A percentile compares a stretch with the other conserved stretches of the same genome.
Conservation (phyloP, 1,284 basidiomycete genomes). For the Irpex lacteus region DNA sequence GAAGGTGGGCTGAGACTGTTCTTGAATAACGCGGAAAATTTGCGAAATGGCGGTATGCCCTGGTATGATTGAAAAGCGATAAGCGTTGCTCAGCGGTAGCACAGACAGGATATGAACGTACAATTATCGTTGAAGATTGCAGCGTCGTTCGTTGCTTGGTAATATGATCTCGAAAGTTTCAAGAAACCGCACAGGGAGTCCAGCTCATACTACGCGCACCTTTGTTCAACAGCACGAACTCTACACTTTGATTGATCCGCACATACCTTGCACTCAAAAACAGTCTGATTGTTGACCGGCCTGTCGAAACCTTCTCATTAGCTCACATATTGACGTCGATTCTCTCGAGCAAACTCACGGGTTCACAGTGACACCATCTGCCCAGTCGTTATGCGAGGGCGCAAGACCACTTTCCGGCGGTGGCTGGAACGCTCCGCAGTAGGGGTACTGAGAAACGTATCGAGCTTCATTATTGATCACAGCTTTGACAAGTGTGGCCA, state of each 20-base stretch:
- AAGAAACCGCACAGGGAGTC: slow-evolving; percentile 75
- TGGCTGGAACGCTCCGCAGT: slow-evolving; percentile 76
- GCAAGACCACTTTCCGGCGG: slow-evolving; percentile 67
- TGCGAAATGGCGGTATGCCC: slow-evolving; percentile 70
- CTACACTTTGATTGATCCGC: not conserved
- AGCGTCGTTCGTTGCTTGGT: slow-evolving; percentile 61
- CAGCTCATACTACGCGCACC: slow-evolving; percentile 59
- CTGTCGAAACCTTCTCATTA: slow-evolving; percentile 29
- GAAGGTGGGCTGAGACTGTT: slow-evolving; percentile 73
- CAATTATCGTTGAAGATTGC: slow-evolving; percentile 74
- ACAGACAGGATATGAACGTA: slow-evolving; percentile 26
- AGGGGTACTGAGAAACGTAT: slow-evolving; percentile 70
- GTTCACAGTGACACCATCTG: slow-evolving; percentile 63
- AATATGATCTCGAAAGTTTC: slow-evolving; percentile 73
- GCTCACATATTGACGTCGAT: not conserved
- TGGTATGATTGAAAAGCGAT: slow-evolving; percentile 24
- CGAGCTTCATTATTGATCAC: slow-evolving; percentile 77
- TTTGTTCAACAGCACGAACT: not conserved
- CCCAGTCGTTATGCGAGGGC: slow-evolving; percentile 62
- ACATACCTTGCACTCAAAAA: slow-evolving; percentile 74
- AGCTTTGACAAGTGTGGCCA: slow-evolving; percentile 65
- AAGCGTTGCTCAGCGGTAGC: not conserved
- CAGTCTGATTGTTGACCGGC: slow-evolving; percentile 63
- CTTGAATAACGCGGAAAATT: slow-evolving; percentile 71
- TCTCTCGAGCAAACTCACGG: slow-evolving; percentile 46